Base-by-base conservation (phyloP, 116 monocot species). In the Zostera marina region DNA sequence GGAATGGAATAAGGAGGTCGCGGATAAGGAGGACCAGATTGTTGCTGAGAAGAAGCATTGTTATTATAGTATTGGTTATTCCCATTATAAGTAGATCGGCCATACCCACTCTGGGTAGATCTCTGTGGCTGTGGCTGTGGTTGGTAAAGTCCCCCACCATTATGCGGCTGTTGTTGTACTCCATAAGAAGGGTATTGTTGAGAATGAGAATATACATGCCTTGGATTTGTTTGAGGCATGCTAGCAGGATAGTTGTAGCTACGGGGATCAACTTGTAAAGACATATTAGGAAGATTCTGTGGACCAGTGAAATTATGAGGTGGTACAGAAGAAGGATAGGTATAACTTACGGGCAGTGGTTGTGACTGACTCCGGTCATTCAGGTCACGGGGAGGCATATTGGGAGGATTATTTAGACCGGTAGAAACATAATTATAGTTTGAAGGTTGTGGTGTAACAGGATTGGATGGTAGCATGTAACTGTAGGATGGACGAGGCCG, bases 71-170 rank as follows among this genome's bases (percentile, higher is more conserved):
- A 49, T 49, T 49, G 49, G 17, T 49, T 17, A 20, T 16, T 49
- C 49, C 87, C 92, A 20, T 80, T 78, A 66, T 92, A 83, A 22
- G 92, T 76, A 1, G 81, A 84, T 62, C 87, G 92, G 15, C 20
- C 49, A 20, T 20, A 20, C 9, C 49, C 49, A 7, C 16, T 3
- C 6, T 10, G 83, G 77, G 21, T 80, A 86, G 32, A 32, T 16
- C 17, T 16, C 13, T 53, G 61, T 8, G 70, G 64, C 52, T 76
- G 83, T 7, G 71, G 74, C 10, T 59, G 78, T 58, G 61, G 78
- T 44, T 77, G 86, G 53, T 84, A 81, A n/a, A 68, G 81, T 48
- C 58, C 41, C 9, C 68, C 73, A 16, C 61, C 63, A 47, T 83
- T 77, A 6, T 69, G 67, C 17, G 74, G 62, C 40, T 63, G 82